Evolutionary conservation across 139 green algal species (phyloP), one percentile per base, ranked within the genome.

Genomic region (Volvox reticuliferus): DNA sequence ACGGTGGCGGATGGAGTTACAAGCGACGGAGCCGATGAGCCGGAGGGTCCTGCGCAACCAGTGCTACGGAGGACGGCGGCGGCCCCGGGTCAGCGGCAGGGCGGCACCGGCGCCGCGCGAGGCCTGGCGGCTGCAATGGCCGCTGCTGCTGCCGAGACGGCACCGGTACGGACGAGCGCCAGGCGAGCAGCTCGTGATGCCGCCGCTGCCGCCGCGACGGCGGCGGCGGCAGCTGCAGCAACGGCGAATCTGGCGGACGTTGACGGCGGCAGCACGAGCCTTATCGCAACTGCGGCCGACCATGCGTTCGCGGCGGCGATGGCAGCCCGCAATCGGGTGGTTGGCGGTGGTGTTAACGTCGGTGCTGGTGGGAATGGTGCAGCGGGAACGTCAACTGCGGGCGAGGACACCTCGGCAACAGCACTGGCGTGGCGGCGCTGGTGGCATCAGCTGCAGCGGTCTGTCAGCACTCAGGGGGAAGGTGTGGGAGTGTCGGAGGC

Each of bases 91-190:
- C 71, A 79, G 71, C 71, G 71, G 65, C 65, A 24, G 12, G 65
- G 65, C 65, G 65, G 65, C 71, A 32, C 71, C 71, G 18, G 26
- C 71, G 76, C 76, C 3, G 76, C 76, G 76, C 14, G 76, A 2
- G 76, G 76, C 33, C 76, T 62, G 30, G 76, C 32, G 76, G 76
- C 76, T 5, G 76, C 76, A 18, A 79, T 79, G 75, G 75, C 75
- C 1, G 78, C 78, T 37, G 78, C 78, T 13, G 78, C 78, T 22
- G 36, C 78, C 12, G 78, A 84, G 78, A 13, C 19, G 33, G 36
- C 37, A 26, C 78, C 36, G 32, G 50, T 86, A n/a, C 79, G 79
- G 50, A 86, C 79, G 26, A 86, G 79, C 50, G 50, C 79, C 44
- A 67, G 78, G 37, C 35, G 78, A 17, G 78, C 76, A 5, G 71